Evolutionary conservation across 768 basidiomycete species (phyloP), one percentile per base, ranked within the genome.

Genomic region (Serendipita sp.): DNA sequence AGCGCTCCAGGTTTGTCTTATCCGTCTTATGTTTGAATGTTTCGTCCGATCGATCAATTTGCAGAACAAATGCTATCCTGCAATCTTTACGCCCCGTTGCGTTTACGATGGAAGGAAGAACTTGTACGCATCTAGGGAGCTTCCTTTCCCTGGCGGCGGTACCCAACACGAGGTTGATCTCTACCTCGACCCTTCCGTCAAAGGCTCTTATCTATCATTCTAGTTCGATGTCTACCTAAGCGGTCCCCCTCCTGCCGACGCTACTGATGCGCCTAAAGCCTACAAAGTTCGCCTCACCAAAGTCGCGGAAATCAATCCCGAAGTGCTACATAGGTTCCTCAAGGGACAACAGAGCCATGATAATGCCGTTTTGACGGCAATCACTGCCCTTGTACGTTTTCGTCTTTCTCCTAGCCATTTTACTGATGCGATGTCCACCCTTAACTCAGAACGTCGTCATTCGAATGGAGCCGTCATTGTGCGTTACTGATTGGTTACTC

Each of bases 91-190:
- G 2, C 87, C 86, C 9, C 81, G 77, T 14, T 84, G 78, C 17
- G 88, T 81, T 1, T 90, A 89, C 64, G 89, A 90, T 63, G 88
- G 88, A 0, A 77, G 86, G 43, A 90, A 89, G 71, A 90, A 90
- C 65, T 70, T 83, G 51, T 91, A 87, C 67, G 76, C 84, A 24
- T 73, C 81, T 14, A 75, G 79, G 42, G 76, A 79, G 63, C 75
- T 90, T 7, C 80, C 83, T 0, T 82, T 91, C 42, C 81, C 79
- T 30, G 76, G 75, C 1, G 71, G 67, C 0, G 73, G 76, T 20
- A 51, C 64, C 42, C 76, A 75, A 4, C 77, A 78, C 65, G 85
- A 83, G 74, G 85, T 79, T 66, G 65, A 74, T 70, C 42, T 9
- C 7, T 3, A 64, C 45, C 3, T 1, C 24, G 26, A 31, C 42